phyloP scores from a whole-genome alignment of 805 yeast species.

The Lachancea quebecensis region DNA sequence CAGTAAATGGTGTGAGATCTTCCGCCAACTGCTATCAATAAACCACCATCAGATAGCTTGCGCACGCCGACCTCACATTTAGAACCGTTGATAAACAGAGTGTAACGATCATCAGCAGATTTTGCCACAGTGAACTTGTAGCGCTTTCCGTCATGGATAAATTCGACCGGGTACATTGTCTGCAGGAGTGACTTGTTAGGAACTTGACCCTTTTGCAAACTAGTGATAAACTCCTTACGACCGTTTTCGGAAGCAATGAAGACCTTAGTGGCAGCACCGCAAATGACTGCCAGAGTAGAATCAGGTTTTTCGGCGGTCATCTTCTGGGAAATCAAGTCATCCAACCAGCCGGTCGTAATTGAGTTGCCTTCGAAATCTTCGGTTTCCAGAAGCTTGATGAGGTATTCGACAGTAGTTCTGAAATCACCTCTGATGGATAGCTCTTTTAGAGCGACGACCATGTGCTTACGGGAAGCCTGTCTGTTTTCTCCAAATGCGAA shows the following conservation, averaged over 20 bases:
- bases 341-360: constrained; percentile 98
- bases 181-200: constrained; percentile 74
- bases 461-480: constrained; percentile 95
- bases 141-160: constrained; percentile 88
- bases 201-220: constrained; percentile 94
- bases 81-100: constrained; percentile 89
- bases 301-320: constrained; percentile 98
- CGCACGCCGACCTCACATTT: constrained; percentile 82
- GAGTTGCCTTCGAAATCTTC: constrained; percentile 95
- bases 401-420: constrained; percentile 95
- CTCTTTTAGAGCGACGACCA: constrained; percentile 98
- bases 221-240: constrained; percentile 57
- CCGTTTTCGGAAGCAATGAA: constrained; percentile 69
- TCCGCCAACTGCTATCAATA: constrained; percentile 81
- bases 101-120: constrained; percentile 77
- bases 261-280: constrained; percentile 98
- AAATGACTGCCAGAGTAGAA: constrained; percentile 77
- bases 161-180: constrained; percentile 88
- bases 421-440: constrained; percentile 96
- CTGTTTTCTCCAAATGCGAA: constrained; percentile 99
- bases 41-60: constrained; percentile 90
- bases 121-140: constrained; percentile 95
- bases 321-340: constrained; percentile 86
- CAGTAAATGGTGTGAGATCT: constrained; percentile 92
- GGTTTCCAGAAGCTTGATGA: constrained; percentile 90